phyloP scores from a whole-genome alignment of 768 basidiomycete genomes.

The Tylopilus subfusipes region DNA sequence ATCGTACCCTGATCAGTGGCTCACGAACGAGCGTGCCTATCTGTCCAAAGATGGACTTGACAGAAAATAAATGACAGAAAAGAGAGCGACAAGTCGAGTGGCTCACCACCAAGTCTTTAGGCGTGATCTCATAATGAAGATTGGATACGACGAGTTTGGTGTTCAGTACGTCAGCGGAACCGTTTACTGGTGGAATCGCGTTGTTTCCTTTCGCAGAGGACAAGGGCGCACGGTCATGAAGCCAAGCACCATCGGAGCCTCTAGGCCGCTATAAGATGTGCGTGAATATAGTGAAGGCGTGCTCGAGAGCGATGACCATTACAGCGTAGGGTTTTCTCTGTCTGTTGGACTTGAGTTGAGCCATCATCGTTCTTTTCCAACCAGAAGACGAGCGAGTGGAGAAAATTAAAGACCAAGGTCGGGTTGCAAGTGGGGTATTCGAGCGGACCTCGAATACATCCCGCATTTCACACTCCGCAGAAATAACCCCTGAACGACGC shows the following conservation, averaged over 20 bases:
- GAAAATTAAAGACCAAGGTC: background rate
- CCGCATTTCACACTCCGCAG: slow-evolving; percentile 15
- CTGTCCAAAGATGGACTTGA: slow-evolving; percentile 83
- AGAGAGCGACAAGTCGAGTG: slow-evolving; percentile 7
- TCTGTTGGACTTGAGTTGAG: slow-evolving; percentile 28
- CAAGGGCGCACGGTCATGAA: slow-evolving; percentile 69
- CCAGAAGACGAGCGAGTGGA: background rate
- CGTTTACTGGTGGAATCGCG: slow-evolving; percentile 19
- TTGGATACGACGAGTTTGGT: slow-evolving; percentile 77
- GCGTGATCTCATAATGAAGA: slow-evolving; percentile 87
- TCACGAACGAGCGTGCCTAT: slow-evolving; percentile 91
- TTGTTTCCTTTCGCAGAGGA: slow-evolving; percentile 29
- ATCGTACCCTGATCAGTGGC: slow-evolving; percentile 93
- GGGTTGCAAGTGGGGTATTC: background rate
- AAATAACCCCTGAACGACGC: too few species aligned
- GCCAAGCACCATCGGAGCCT: slow-evolving; percentile 63
- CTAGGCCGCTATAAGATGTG: slow-evolving; percentile 49
- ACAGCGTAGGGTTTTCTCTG: slow-evolving; percentile 45
- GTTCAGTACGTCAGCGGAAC: slow-evolving; percentile 21
- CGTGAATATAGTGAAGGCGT: slow-evolving; percentile 1
- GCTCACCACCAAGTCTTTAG: slow-evolving; percentile 85
- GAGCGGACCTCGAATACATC: slow-evolving; percentile 8
- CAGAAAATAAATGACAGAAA: slow-evolving; percentile 1
- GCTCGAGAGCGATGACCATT: slow-evolving; percentile 4
- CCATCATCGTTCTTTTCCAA: slow-evolving; percentile 26